These are phyloP conservation scores for Podaxis sp. DNA, from an alignment of 768 basidiomycete species.

Conservation along the genomic window DNA sequence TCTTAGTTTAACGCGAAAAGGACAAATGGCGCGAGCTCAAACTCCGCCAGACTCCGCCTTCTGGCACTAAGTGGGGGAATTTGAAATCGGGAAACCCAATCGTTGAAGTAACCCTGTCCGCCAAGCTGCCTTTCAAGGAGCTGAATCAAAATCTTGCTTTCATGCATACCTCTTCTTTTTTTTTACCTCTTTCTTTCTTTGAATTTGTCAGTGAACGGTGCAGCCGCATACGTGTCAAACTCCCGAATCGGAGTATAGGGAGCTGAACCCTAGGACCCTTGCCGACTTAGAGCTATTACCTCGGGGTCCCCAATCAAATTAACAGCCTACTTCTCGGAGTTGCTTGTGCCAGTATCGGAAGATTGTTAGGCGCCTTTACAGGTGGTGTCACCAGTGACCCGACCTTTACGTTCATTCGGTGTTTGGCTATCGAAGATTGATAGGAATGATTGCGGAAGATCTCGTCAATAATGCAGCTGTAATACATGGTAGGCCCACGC, in stretches of 20 bases:
- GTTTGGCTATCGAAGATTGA: neutral
- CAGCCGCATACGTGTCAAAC: neutral
- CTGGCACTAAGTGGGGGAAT: neutral
- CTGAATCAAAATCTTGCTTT: neutral
- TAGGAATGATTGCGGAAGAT: slow-evolving; percentile 7
- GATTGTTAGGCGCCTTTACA: neutral
- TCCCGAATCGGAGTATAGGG: slow-evolving; percentile 12
- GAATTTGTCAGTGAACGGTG: neutral
- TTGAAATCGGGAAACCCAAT: neutral
- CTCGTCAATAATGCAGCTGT: neutral
- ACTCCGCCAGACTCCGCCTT: slow-evolving; percentile 8
- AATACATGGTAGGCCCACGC: slow-evolving; percentile 3
- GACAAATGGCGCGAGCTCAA: neutral
- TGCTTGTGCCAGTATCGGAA: neutral
- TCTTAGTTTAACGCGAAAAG: neutral
- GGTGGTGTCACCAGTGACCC: neutral
- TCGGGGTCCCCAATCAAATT: neutral
- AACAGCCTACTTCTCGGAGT: slow-evolving; percentile 6
- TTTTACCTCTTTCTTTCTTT: neutral
- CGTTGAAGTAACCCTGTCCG: neutral
- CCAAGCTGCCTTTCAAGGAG: neutral
- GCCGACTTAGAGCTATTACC: neutral
- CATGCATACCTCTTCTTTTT: neutral
- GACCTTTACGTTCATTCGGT: neutral
- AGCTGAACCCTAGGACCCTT: slow-evolving; percentile 12